These are phyloP conservation scores for Suillus placidus DNA, from an alignment of 768 basidiomycete species.

Conservation along the genomic window DNA sequence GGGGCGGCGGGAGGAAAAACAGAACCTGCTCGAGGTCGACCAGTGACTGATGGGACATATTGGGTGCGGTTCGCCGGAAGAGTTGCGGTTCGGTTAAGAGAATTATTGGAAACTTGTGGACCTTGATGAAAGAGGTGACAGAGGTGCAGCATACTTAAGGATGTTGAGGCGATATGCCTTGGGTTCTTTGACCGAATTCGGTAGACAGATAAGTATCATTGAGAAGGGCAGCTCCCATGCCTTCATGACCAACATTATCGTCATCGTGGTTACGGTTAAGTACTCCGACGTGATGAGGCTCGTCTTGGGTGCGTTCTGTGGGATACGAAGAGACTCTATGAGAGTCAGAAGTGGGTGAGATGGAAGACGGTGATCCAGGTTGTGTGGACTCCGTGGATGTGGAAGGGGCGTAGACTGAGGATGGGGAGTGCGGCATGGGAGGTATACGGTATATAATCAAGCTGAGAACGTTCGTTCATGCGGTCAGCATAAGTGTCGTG, in stretches of 20 bases:
- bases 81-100: slow-evolving; percentile 39
- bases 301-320: slow-evolving; percentile 42
- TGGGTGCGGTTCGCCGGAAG: slow-evolving; percentile 33
- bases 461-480: slow-evolving; percentile 90
- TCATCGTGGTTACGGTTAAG: slow-evolving; percentile 29
- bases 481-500: slow-evolving; percentile 95
- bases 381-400: slow-evolving; percentile 41
- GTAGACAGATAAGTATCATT: slow-evolving; percentile 34
- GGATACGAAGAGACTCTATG: slow-evolving; percentile 52
- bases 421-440: slow-evolving; percentile 66
- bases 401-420: slow-evolving; percentile 49
- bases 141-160: slow-evolving; percentile 55
- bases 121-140: slow-evolving; percentile 16
- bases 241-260: slow-evolving; percentile 43
- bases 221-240: slow-evolving; percentile 49
- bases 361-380: slow-evolving; percentile 38
- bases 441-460: slow-evolving; percentile 89
- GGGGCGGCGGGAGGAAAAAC: slow-evolving; percentile 67
- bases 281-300: slow-evolving; percentile 23
- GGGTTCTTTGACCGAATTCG: slow-evolving; percentile 21
- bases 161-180: slow-evolving; percentile 33
- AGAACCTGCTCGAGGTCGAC: slow-evolving; percentile 58
- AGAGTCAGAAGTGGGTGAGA: slow-evolving; percentile 48
- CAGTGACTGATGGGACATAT: slow-evolving; percentile 24
- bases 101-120: slow-evolving; percentile 16